Evolutionary conservation across 2,329 filamentous ascomycete species (phyloP), one percentile per base, ranked within the genome.

Genomic region (Pezicula neosporulosa): DNA sequence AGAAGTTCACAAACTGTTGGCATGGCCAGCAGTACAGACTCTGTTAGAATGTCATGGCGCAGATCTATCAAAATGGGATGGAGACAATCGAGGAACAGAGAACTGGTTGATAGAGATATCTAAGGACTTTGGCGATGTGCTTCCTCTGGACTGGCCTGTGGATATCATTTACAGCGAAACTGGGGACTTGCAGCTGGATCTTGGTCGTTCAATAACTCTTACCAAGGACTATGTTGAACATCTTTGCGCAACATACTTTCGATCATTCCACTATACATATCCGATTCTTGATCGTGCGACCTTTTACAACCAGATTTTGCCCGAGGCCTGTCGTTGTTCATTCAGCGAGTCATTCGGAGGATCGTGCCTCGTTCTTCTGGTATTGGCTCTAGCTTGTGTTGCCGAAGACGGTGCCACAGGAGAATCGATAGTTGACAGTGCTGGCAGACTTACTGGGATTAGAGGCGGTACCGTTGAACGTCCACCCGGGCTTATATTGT

Each of bases 311-410:
- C 8, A 37, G 4, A 21, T 38, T 21, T n/a, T 50, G 13, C 48
- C 48, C 21, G n/a, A 33, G 33, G 48, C 38, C 6, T 16, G 10
- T 6, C 18, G 18, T n/a, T 10, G 16, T n/a, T 45, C 41, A 9
- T 50, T 50, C 21, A 19, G 18, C 18, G 41, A 44, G 19, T 35
- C 28, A 3, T n/a, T 45, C 18, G 41, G 38, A 28, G 30, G 36
- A 10, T 37, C 48, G 12, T 35, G 27, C 6, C 19, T 50, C 3
- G 41, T 45, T 21, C 33, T 50, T 8, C n/a, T 50, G 16, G 41
- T 50, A 24, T 9, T 50, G 3, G 48, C 48, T 6, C 28, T 50
- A 13, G 48, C 41, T 16, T 24, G 15, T 9, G 18, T 51, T 28
- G 44, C 49, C 9, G 6, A 36, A 13, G 49, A 47, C 10, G 37